phyloP scores from a whole-genome alignment of 1,139 yeast species.

The Blastobotrys petasosporus region DNA sequence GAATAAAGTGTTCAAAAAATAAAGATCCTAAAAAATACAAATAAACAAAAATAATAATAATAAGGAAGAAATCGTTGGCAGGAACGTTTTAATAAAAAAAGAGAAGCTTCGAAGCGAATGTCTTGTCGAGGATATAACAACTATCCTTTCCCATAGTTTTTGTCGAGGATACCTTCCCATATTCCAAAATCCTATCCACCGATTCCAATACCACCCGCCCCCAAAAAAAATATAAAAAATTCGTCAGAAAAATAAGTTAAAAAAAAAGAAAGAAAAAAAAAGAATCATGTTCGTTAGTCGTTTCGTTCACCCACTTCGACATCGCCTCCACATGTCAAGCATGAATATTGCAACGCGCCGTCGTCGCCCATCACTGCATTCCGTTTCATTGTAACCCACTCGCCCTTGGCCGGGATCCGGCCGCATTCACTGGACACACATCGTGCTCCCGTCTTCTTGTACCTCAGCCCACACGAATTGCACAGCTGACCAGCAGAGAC shows the following conservation, averaged over 20 bases:
- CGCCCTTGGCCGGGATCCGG: conserved; percentile 93
- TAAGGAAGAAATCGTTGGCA: no score
- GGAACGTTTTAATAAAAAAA: background rate
- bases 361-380: conserved; percentile 47
- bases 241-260: no score
- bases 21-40: background rate
- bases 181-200: no score
- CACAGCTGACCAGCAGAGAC: conserved; percentile 83
- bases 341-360: conserved; percentile 39
- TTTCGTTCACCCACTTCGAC: conserved; percentile 42
- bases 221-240: background rate
- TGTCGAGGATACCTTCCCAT: no score
- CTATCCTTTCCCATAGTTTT: no score
- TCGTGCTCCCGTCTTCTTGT: conserved; percentile 88
- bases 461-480: conserved; percentile 91
- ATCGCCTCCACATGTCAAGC: conserved; percentile 63
- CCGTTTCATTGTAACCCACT: conserved; percentile 80
- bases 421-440: conserved; percentile 72
- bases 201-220: background rate
- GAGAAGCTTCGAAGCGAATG: no score
- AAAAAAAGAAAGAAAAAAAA: background rate
- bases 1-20: no score
- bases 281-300: background rate
- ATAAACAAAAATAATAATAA: background rate
- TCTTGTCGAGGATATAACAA: no score